These are phyloP conservation scores for Russula olivacea DNA, from an alignment of 768 basidiomycete genomes.

Conservation along the genomic window DNA sequence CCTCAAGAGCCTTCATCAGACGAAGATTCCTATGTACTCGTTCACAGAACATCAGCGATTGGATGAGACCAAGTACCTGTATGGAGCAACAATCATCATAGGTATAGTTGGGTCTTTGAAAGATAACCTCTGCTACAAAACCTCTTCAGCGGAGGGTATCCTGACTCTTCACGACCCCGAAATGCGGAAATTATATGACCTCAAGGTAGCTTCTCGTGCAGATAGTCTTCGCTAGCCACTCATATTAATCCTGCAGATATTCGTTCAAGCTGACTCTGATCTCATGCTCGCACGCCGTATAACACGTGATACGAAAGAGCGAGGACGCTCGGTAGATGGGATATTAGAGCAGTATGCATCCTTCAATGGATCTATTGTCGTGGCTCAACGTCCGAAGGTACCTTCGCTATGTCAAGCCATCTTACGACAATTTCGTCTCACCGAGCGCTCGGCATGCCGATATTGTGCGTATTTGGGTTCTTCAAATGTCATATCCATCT, in stretches of 20 bases:
- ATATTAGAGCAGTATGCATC: conserved; percentile 75
- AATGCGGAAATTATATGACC: conserved; percentile 78
- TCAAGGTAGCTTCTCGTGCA: conserved; percentile 52
- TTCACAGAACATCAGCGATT: conserved; percentile 85
- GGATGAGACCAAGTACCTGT: conserved; percentile 77
- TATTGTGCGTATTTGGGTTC: conserved; percentile 47
- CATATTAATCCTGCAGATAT: conserved; percentile 44
- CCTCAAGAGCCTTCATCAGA: conserved; percentile 75
- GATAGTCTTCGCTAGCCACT: not conserved
- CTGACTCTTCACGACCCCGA: conserved; percentile 79
- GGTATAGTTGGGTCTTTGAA: conserved; percentile 36
- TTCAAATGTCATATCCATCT: not conserved
- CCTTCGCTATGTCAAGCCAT: conserved; percentile 90
- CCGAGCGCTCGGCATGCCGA: conserved; percentile 86
- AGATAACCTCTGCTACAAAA: not conserved
- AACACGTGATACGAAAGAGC: conserved; percentile 78
- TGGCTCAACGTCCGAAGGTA: conserved; percentile 47
- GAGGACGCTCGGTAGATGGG: conserved; percentile 79
- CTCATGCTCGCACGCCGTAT: conserved; percentile 95
- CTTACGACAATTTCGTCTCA: conserved; percentile 89
- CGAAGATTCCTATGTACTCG: conserved; percentile 91
- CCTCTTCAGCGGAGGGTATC: conserved; percentile 73
- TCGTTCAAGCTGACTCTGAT: conserved; percentile 92
- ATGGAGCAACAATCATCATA: conserved; percentile 90
- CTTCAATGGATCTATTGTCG: not conserved